phyloP scores from a whole-genome alignment of 257 asterid genomes.

The Paulownia fortunei region DNA sequence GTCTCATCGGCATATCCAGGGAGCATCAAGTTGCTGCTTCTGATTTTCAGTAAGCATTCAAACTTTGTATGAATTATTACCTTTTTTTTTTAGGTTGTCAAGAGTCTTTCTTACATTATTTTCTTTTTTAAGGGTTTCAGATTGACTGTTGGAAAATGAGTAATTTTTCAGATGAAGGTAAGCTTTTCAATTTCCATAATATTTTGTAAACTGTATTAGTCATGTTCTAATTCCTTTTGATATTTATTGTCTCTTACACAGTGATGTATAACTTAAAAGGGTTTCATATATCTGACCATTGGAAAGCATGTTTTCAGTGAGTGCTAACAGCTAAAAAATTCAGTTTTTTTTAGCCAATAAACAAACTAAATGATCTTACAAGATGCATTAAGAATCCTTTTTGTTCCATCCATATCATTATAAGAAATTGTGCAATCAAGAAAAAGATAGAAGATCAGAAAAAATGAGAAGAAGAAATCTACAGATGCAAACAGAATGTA shows the following conservation, averaged over 20 bases:
- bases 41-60: neutral
- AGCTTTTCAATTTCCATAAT: neutral
- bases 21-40: neutral
- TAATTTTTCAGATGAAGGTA: neutral
- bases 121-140: too few relatives aligned
- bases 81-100: too few relatives aligned
- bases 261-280: neutral
- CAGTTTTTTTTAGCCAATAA: too few relatives aligned
- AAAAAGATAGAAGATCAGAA: too few relatives aligned
- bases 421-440: too few relatives aligned
- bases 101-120: too few relatives aligned
- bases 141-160: neutral
- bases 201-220: neutral
- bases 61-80: too few relatives aligned
- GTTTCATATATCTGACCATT: too few relatives aligned
- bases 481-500: neutral
- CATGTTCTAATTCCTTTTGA: neutral
- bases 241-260: neutral
- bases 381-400: neutral
- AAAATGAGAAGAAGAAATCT: neutral
- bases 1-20: neutral
- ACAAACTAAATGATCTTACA: too few relatives aligned
- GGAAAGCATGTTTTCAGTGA: too few relatives aligned
- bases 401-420: too few relatives aligned
- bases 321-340: too few relatives aligned